A percentile compares a stretch with the other conserved stretches of the same genome.
Conservation (phyloP, 768 basidiomycete species). For the Agrocybe chaxingu region DNA sequence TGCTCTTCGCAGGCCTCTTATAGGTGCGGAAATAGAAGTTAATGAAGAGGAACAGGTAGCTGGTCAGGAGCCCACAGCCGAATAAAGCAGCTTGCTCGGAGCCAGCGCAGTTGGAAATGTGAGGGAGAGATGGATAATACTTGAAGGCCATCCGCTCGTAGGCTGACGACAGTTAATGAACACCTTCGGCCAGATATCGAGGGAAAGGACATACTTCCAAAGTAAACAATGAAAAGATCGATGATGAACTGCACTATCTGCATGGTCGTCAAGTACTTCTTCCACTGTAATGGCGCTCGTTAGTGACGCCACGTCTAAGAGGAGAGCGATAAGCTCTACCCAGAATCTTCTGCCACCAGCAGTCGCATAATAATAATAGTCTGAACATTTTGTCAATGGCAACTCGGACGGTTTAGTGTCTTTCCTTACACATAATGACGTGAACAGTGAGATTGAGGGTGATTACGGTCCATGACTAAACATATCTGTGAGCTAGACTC, state of each 20-base stretch:
- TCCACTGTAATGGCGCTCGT: constrained; percentile 64
- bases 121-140: constrained; percentile 66
- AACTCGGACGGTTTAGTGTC: background rate
- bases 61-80: constrained; percentile 84
- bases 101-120: constrained; percentile 81
- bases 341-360: constrained; percentile 96
- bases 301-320: background rate
- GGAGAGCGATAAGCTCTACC: constrained; percentile 41
- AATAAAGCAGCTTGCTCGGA: constrained; percentile 85
- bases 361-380: constrained; percentile 99
- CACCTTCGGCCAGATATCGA: background rate
- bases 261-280: constrained; percentile 95
- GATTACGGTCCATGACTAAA: constrained; percentile 95
- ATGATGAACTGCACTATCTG: constrained; percentile 96
- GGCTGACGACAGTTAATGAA: constrained; percentile 32
- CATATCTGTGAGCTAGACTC: constrained; percentile 2
- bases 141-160: constrained; percentile 78
- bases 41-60: constrained; percentile 93
- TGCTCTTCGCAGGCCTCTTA: constrained; percentile 60
- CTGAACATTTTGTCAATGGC: constrained; percentile 32
- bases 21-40: constrained; percentile 90
- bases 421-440: constrained; percentile 90
- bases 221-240: constrained; percentile 89
- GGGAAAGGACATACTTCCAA: constrained; percentile 71
- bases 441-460: constrained; percentile 88